Percentiles rank a stretch among this genome's conserved stretches.
phyloP scores from a whole-genome alignment of 371 early-diverging fungal genomes.

The Coemansia sp. region DNA sequence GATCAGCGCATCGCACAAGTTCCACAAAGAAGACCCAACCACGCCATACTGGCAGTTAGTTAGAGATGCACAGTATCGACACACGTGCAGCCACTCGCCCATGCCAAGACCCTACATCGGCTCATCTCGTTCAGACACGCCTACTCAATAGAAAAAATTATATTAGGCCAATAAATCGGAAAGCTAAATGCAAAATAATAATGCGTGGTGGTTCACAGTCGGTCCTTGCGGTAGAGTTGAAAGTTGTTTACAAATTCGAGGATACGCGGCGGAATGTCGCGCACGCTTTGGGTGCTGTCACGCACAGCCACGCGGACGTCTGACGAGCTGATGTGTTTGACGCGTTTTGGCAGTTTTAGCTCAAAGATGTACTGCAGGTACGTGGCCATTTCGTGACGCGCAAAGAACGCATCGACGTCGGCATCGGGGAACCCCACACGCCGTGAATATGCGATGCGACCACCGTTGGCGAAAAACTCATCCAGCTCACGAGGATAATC shows the following conservation, averaged over 20 bases:
- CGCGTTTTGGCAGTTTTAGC: slow-evolving; percentile 40
- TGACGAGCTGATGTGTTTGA: slow-evolving; percentile 42
- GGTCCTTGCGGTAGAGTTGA: slow-evolving; percentile 21
- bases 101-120: too few species aligned
- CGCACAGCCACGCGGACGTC: slow-evolving; percentile 31
- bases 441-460: slow-evolving; percentile 39
- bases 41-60: neutral
- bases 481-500: slow-evolving; percentile 21
- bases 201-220: neutral
- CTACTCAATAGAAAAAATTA: too few species aligned
- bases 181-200: neutral
- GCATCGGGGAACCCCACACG: slow-evolving; percentile 27
- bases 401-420: slow-evolving; percentile 41
- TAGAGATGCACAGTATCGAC: neutral
- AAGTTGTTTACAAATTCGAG: slow-evolving; percentile 36
- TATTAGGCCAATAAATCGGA: neutral
- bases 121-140: too few species aligned
- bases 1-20: slow-evolving; percentile 16
- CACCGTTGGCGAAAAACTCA: slow-evolving; percentile 36
- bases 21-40: slow-evolving; percentile 18
- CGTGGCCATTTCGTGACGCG: slow-evolving; percentile 2
- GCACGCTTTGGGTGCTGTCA: slow-evolving; percentile 36
- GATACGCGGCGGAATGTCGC: slow-evolving; percentile 45
- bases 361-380: slow-evolving; percentile 30
- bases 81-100: neutral